Evolutionary conservation across 1,284 basidiomycete genomes (phyloP), one percentile per base, ranked within the genome.

Genomic region (Cutaneotrichosporon mucoides): DNA sequence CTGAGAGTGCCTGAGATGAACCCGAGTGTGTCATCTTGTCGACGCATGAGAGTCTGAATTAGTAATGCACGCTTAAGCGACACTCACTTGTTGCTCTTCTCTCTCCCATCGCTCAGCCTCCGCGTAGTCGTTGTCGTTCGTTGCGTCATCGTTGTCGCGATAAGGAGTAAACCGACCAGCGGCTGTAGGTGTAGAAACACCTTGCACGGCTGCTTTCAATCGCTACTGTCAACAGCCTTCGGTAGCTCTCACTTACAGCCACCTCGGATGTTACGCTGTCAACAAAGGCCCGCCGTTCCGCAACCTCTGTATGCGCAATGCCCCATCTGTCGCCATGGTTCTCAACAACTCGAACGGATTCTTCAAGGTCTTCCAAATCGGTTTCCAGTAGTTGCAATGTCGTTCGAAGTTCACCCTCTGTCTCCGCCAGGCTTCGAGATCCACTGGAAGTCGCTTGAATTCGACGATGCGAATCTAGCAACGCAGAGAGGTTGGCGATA

Each of bases 281-380:
- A 4, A 95, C 88, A 68, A 93, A 93, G 58, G 80, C 81, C 57
- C 88, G 81, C 54, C 92, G 82, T 57, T 84, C 81, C 49, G 82
- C 80, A 7, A 95, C 87, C 70, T 94, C 90, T 34, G 76, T 70
- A 44, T 87, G 85, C 49, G 86, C 84, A 43, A 95, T 81, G 2
- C 90, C 89, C 76, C 93, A 93, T 73, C 88, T 81, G 15, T 88
- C 84, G 5, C 90, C 87, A 42, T 88, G 89, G 0, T 85, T 86
- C 24, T 86, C 84, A 66, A 93, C 90, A 5, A 89, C 89, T 84
- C 84, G 86, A 35, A 95, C 90, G 66, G 89, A 91, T 71, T 92
- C 90, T 55, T 93, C 91, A 16, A 95, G 77, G 70, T 92, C 91
- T 62, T 92, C 88, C 35, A 93, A 73, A 77, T 95, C 92, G 0